phyloP scores from a whole-genome alignment of 192 early-diverging fungal genomes.

The Diversispora epigaea region DNA sequence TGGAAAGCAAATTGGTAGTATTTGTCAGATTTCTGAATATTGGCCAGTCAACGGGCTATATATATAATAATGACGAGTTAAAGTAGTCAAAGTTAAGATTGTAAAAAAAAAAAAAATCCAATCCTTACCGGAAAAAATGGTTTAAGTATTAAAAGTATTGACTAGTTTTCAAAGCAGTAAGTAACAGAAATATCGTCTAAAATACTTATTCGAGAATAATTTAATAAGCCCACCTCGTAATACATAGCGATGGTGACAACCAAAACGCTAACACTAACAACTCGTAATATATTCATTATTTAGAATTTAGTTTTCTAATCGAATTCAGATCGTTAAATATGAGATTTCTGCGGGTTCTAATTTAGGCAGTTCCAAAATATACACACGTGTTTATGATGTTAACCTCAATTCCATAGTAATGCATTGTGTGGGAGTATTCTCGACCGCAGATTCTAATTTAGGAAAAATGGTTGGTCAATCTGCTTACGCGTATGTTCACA shows the following conservation, averaged over 20 bases:
- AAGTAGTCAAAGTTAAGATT: background rate
- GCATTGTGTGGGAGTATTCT: too few species aligned
- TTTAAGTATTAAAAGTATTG: background rate
- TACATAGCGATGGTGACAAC: background rate
- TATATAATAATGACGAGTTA: conserved; percentile 1
- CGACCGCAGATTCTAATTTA: too few species aligned
- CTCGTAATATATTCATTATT: background rate
- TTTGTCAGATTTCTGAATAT: conserved; percentile 1
- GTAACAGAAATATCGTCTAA: background rate
- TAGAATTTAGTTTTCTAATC: background rate
- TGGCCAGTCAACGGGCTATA: background rate
- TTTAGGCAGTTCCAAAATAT: background rate
- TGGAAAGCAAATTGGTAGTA: background rate
- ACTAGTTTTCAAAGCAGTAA: background rate
- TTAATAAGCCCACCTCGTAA: background rate
- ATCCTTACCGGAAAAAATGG: background rate
- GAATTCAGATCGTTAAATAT: background rate
- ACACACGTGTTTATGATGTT: too few species aligned
- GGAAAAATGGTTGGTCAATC: background rate
- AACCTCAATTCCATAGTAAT: background rate
- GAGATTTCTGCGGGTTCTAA: background rate
- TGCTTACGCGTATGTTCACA: background rate
- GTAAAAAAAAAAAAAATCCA: background rate
- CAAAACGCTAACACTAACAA: background rate
- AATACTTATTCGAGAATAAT: background rate